Evolutionary conservation across 2,329 filamentous ascomycete species (phyloP).

Genomic region (Exophiala bonariae): DNA sequence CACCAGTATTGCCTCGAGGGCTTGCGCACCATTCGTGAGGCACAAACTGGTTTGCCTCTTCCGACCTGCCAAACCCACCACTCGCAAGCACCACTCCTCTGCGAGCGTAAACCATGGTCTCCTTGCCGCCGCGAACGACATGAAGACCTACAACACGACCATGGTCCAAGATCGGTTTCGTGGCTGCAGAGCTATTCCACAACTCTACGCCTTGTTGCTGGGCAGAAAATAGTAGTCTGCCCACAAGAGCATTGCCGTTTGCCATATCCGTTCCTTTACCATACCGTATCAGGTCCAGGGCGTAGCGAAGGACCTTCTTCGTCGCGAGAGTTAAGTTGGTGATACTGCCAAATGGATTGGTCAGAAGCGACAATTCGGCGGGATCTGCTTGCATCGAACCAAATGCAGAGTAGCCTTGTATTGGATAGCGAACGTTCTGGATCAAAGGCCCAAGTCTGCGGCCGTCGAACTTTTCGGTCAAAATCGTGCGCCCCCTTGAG

Average conservation of each 20-base stretch:
- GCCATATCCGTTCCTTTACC: slow-evolving; percentile 14
- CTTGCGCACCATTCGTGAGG: slow-evolving; percentile 22
- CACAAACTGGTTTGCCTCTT: slow-evolving; percentile 24
- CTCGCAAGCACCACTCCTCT: slow-evolving; percentile 36
- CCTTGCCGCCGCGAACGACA: slow-evolving; percentile 23
- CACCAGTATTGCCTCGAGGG: slow-evolving; percentile 31
- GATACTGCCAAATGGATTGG: slow-evolving; percentile 7
- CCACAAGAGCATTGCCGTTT: slow-evolving; percentile 15
- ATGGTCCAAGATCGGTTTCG: slow-evolving; percentile 6
- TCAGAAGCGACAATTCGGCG: slow-evolving; percentile 4
- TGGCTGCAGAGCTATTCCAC: slow-evolving; percentile 5
- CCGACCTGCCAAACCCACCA: slow-evolving; percentile 38
- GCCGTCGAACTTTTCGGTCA: slow-evolving; percentile 12
- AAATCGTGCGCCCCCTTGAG: slow-evolving; percentile 6
- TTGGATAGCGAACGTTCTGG: slow-evolving; percentile 9
- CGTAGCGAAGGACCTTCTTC: slow-evolving; percentile 6
- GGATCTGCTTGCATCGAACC: slow-evolving; percentile 16
- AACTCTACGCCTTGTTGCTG: slow-evolving; percentile 7
- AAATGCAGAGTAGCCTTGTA: slow-evolving; percentile 11
- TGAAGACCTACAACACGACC: slow-evolving; percentile 28
- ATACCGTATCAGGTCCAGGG: slow-evolving; percentile 1
- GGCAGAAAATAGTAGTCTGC: slow-evolving; percentile 6
- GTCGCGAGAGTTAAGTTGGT: slow-evolving; percentile 2
- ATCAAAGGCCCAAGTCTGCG: slow-evolving; percentile 6
- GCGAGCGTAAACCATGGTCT: slow-evolving; percentile 26